phyloP scores from a whole-genome alignment of 1,284 basidiomycete genomes.

The Bondarzewia mesenterica region DNA sequence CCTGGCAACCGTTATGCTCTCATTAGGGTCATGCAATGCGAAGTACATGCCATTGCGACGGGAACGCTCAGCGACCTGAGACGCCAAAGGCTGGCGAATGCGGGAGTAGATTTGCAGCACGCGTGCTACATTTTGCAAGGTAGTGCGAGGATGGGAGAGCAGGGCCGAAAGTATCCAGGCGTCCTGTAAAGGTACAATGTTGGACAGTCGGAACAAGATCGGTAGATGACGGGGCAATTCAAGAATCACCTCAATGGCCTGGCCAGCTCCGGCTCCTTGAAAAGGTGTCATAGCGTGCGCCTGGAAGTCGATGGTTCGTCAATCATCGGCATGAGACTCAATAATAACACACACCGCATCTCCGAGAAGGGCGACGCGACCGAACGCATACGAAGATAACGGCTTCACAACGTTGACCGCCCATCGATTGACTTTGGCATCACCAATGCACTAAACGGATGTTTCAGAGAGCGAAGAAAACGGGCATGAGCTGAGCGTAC shows the following conservation, averaged over 20 bases:
- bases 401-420: constrained; percentile 37
- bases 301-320: constrained; percentile 12
- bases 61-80: constrained; percentile 22
- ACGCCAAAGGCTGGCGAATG: constrained; percentile 32
- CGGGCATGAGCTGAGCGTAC: constrained; percentile 18
- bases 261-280: constrained; percentile 48
- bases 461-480: constrained; percentile 9
- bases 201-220: neutral
- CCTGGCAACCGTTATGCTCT: neutral
- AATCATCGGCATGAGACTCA: neutral
- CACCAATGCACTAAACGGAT: constrained; percentile 26
- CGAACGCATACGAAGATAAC: constrained; percentile 29
- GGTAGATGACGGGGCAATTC: neutral
- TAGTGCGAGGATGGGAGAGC: constrained; percentile 33
- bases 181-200: constrained; percentile 19
- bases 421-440: constrained; percentile 32
- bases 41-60: constrained; percentile 20
- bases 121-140: constrained; percentile 22
- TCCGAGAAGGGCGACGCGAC: constrained; percentile 38
- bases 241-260: constrained; percentile 40
- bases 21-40: neutral
- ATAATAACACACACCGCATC: constrained; percentile 31
- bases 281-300: constrained; percentile 51
- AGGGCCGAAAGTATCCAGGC: constrained; percentile 33
- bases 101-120: constrained; percentile 34